Conservation (phyloP, 176 grass and related monocot species). For the Oryza glaberrima region DNA sequence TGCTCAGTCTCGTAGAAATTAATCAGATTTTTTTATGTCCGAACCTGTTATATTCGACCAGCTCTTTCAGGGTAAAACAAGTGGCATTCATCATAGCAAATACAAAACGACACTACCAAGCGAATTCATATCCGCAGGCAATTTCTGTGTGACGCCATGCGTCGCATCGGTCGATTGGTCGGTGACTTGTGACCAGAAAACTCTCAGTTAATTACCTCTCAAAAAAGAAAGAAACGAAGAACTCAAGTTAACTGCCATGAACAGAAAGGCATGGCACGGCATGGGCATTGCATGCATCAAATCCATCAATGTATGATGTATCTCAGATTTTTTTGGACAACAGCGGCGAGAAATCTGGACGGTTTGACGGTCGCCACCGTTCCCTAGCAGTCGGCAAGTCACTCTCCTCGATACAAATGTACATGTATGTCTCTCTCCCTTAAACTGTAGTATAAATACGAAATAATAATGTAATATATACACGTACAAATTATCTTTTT, state of each 20-base stretch:
- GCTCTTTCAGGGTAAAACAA: neutral
- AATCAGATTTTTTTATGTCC: neutral
- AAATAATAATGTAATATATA: neutral
- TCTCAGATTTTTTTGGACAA: neutral
- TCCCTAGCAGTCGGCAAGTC: constrained; percentile 29
- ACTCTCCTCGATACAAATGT: neutral
- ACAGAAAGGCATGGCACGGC: neutral
- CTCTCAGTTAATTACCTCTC: neutral
- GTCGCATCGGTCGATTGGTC: neutral
- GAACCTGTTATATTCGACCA: neutral
- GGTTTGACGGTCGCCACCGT: neutral
- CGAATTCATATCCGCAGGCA: neutral
- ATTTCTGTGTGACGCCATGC: neutral
- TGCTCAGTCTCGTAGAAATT: neutral
- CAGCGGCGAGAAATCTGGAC: neutral
- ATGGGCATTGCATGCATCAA: neutral
- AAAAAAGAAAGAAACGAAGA: neutral
- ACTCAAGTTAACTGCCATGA: neutral
- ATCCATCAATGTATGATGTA: too few species aligned
- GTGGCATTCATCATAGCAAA: neutral
- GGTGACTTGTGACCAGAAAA: constrained; percentile 1
- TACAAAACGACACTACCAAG: neutral
- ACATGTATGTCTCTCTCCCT: neutral
- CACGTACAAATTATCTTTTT: too few species aligned
- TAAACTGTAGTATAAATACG: too few species aligned